Base-by-base conservation (phyloP, 768 basidiomycete genomes). In the Holtermannia corniformis region DNA sequence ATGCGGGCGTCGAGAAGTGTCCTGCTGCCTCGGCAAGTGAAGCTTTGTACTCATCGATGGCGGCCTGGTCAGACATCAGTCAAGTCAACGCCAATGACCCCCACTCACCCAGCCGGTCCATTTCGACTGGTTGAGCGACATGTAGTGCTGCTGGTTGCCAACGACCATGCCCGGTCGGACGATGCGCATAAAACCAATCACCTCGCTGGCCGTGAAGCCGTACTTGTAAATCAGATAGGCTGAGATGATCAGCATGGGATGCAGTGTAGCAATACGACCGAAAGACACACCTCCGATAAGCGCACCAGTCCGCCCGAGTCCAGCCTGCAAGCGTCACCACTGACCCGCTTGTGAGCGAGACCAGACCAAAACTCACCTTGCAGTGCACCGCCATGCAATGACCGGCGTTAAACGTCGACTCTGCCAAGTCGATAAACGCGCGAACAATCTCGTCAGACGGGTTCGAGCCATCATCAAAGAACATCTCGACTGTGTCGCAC, bases 211-310 rank as follows among this genome's bases (percentile, higher is more conserved):
- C 16, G 91, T 89, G 70, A 99, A 99, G 20, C 87, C 88, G 64
- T 96, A 93, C 73, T 96, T 96, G 87, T 95, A 99, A 56, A 95
- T 87, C 51, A 99, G 79, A 77, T 96, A 97, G 7, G 93, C 95
- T 75, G 51, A 7, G n/a, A 28, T 27, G 27, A 23, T 27, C 20
- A 22, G 46, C 46, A 12, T 5, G 19, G 23, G 19, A 23, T 13
- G 46, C 43, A 57, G 43, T 0, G 40, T 4, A 20, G n/a, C 13
- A 5, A n/a, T 12, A 26, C 14, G 40, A 43, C 41, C 41, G 41
- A 19, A 14, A 24, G 23, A 20, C 68, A 52, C 41, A 72, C 73
- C 75, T 28, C 95, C 95, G 56, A 99, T 93, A 54, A 99, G 78
- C 3, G 91, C 93, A 3, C 95, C 95, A 4, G 95, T 97, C 51